Percentiles rank a stretch among this genome's conserved stretches.
These are phyloP conservation scores for Bipolaris bicolor DNA, from an alignment of 2,329 filamentous ascomycete genomes.

Conservation along the genomic window DNA sequence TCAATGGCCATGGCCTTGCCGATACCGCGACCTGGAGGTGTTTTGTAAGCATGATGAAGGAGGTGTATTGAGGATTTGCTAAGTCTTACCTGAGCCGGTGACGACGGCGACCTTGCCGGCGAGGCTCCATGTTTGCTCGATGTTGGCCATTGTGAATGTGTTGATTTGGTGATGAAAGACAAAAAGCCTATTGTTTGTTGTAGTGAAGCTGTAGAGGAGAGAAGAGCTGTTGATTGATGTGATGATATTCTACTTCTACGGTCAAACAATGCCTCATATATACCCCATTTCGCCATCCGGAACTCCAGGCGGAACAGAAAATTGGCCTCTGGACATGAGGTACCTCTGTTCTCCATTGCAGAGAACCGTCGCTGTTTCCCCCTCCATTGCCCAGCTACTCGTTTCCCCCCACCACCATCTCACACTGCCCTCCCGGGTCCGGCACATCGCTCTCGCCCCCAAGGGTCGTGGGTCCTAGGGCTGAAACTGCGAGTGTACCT, in stretches of 20 bases:
- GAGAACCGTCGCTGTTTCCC: conserved; percentile 28
- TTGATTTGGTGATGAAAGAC: conserved; percentile 17
- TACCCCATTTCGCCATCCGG: conserved; percentile 37
- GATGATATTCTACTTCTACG: conserved; percentile 27
- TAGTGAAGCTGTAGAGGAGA: not conserved
- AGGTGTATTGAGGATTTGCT: not conserved
- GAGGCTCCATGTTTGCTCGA: conserved; percentile 57
- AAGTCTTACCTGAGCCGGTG: conserved; percentile 56
- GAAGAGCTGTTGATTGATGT: not conserved
- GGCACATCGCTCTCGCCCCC: conserved; percentile 33
- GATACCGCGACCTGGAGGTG: conserved; percentile 64
- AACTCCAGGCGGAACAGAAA: conserved; percentile 39
- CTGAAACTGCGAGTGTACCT: conserved; percentile 34
- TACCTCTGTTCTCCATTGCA: conserved; percentile 25
- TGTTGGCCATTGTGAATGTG: conserved; percentile 47
- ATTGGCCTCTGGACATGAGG: conserved; percentile 27
- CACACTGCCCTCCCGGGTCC: conserved; percentile 34
- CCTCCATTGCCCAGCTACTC: conserved; percentile 20
- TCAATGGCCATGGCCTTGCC: conserved; percentile 70
- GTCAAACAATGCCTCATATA: conserved; percentile 36
- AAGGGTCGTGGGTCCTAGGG: conserved; percentile 33
- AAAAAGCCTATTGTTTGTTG: no score
- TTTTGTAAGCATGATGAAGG: conserved; percentile 24
- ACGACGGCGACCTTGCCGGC: conserved; percentile 62
- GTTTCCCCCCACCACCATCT: conserved; percentile 21